These are phyloP conservation scores for Fraxinus sp. DNA, from an alignment of 305 asterid genomes.

Conservation along the genomic window DNA sequence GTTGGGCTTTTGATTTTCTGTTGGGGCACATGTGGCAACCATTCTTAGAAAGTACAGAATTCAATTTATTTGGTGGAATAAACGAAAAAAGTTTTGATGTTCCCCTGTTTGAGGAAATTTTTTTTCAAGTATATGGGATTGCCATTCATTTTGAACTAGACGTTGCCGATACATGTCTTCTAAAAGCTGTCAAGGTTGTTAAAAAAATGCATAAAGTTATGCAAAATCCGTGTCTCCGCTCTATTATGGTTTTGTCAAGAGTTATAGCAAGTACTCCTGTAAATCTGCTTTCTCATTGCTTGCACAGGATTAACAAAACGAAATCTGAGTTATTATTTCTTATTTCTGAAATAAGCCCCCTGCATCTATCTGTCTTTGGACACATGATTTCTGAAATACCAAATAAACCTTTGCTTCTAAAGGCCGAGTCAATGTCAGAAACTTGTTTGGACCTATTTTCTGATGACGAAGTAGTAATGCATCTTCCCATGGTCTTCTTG, in stretches of 20 bases:
- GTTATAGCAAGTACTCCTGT: conserved; percentile 55
- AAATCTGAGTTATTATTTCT: conserved; percentile 63
- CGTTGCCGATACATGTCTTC: conserved; percentile 66
- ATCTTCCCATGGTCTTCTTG: conserved; percentile 64
- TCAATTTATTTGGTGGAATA: conserved; percentile 33
- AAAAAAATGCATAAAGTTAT: conserved; percentile 42
- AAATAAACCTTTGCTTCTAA: conserved; percentile 31
- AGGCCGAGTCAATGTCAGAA: conserved; percentile 34
- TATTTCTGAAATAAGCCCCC: conserved; percentile 58
- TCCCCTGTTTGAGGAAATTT: conserved; percentile 47
- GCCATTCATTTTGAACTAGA: conserved; percentile 50
- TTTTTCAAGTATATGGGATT: conserved; percentile 50
- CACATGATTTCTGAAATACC: conserved; percentile 47
- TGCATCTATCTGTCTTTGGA: conserved; percentile 69
- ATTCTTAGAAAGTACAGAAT: conserved; percentile 22
- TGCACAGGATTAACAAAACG: conserved; percentile 47
- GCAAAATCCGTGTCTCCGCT: conserved; percentile 40
- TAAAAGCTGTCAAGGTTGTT: conserved; percentile 65
- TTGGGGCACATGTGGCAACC: conserved; percentile 40
- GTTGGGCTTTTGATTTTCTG: conserved; percentile 60
- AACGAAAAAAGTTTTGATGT: conserved; percentile 41
- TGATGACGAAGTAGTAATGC: conserved; percentile 63
- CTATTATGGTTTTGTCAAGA: conserved; percentile 59
- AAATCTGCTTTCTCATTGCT: conserved; percentile 56
- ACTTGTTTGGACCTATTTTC: conserved; percentile 32